These are phyloP conservation scores for Capsella bursapastoris DNA, from an alignment of 345 rosid species.

Conservation along the genomic window DNA sequence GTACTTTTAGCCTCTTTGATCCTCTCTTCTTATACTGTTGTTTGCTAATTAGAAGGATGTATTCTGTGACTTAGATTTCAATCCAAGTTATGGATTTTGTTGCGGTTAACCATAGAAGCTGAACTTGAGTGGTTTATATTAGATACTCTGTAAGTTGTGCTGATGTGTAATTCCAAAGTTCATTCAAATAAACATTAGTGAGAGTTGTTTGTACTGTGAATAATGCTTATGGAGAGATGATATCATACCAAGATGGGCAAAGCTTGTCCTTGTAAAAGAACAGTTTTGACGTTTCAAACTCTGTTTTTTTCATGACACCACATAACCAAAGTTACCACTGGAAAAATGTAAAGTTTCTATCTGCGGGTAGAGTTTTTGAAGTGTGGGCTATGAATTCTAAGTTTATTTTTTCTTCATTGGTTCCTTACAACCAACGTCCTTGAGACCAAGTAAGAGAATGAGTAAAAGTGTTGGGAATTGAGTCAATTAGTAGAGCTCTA, in stretches of 20 bases:
- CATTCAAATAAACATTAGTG: neutral
- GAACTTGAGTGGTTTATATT: neutral
- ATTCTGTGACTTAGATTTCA: neutral
- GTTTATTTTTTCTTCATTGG: neutral
- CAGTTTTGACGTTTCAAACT: neutral
- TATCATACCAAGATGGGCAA: neutral
- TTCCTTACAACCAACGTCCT: neutral
- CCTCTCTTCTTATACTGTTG: neutral
- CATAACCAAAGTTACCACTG: too few species aligned
- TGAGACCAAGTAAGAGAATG: neutral
- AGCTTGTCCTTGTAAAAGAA: neutral
- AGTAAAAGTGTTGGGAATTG: neutral
- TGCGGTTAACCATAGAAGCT: neutral
- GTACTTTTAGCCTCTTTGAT: conserved; percentile 43
- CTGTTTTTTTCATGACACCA: neutral
- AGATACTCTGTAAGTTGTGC: neutral
- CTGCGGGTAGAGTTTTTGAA: neutral
- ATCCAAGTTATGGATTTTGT: conserved; percentile 3
- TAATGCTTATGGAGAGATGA: neutral
- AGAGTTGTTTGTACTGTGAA: neutral
- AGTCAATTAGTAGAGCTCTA: conserved; percentile 5
- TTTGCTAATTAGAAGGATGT: neutral
- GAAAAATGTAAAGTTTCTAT: neutral
- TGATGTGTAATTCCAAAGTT: conserved; percentile 17
- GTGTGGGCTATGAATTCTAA: neutral